Conservation (phyloP, 2,329 filamentous ascomycete species). For the Talaromyces sp. region DNA sequence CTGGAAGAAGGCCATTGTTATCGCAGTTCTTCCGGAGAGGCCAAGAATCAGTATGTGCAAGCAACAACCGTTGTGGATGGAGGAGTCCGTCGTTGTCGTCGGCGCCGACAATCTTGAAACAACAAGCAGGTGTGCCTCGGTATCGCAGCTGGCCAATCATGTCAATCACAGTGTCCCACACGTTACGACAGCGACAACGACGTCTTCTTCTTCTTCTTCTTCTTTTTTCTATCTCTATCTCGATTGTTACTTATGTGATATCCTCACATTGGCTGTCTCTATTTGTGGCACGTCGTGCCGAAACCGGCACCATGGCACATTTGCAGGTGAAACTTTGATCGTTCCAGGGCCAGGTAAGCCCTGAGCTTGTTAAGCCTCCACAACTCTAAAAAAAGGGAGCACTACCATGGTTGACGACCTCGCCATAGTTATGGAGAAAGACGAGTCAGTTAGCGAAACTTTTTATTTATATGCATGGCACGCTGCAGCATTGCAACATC, state of each 20-base stretch:
- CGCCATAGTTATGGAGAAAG: background rate
- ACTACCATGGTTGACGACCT: background rate
- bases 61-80: background rate
- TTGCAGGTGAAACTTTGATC: background rate
- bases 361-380: background rate
- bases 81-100: background rate
- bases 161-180: background rate
- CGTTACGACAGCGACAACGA: background rate
- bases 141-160: background rate
- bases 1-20: constrained; percentile 27
- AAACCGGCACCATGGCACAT: background rate
- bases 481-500: background rate
- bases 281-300: background rate
- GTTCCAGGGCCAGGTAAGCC: background rate
- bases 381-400: background rate
- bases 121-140: background rate
- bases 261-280: background rate
- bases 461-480: background rate
- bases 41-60: background rate
- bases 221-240: background rate
- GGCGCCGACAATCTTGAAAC: background rate
- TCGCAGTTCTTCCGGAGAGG: background rate
- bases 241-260: background rate
- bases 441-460: background rate
- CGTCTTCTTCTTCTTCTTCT: background rate